Evolutionary conservation across 352 stramenopile genomes (phyloP), one percentile per base, ranked within the genome.

Genomic region (Globisporangium cederbergense): DNA sequence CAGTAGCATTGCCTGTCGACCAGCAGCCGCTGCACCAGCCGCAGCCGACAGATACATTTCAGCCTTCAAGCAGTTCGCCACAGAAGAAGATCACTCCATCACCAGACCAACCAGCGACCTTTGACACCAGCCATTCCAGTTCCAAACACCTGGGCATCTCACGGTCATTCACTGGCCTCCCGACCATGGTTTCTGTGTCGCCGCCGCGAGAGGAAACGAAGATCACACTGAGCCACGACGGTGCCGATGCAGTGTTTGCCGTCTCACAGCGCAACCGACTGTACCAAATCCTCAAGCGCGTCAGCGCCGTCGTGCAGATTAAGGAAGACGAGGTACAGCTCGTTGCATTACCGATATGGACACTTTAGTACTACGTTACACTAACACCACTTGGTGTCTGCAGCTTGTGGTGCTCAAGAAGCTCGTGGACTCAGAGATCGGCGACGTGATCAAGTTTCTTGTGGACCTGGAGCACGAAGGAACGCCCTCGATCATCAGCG

Each of bases 361-460:
- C 25, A 28, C 2, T 28, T 38, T 5, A n/a, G 16, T 13, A 22
- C 25, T 25, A 28, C n/a, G 18, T 40, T 38, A 14, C 10, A 18
- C 51, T 52, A 20, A 65, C 14, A 3, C 0, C 32, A 1, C 18
- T 5, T 18, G 18, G 3, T 34, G 10, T 11, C 22, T 0, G 25
- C 16, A 90, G 81, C 69, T 92, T 4, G 53, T 85, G 28, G 34
- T 86, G 7, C 72, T 92, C 0, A 92, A 92, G 66, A 89, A 88
- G 40, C 72, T 90, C 2, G 78, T 92, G 4, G 83, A 92, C 45
- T 74, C 81, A 10, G 81, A 92, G 56, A 74, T 89, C 9, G 81
- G 83, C 32, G 83, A 92, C 32, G 78, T 92, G 18, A 90, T 92
- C 49, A 69, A 70, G 28, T 79, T 89, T 56, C 66, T 92, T 2